phyloP scores from a whole-genome alignment of 305 asterid genomes.

The Coffea humblotiana region DNA sequence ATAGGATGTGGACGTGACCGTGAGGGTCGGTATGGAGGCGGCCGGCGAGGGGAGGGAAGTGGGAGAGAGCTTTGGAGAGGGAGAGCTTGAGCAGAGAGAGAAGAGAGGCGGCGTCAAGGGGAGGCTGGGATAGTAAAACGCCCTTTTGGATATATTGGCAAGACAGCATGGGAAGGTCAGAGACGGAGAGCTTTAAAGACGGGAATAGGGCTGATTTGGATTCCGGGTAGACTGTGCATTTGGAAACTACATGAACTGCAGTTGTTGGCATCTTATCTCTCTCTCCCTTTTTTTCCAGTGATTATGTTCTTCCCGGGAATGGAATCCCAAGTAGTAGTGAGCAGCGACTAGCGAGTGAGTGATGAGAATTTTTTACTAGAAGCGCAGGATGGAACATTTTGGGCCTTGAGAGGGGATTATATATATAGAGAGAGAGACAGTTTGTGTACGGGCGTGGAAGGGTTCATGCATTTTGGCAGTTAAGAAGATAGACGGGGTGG shows the following conservation, averaged over 20 bases:
- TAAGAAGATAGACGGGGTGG: constrained; percentile 7
- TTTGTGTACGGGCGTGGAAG: constrained; percentile 1
- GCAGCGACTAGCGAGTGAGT: too few species aligned
- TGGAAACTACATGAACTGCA: constrained; percentile 52
- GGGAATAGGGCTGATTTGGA: constrained; percentile 34
- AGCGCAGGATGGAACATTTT: not conserved
- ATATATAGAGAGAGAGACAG: too few species aligned
- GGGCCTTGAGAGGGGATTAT: not conserved
- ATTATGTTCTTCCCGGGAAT: too few species aligned
- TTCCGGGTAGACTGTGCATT: constrained; percentile 58
- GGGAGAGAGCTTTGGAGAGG: constrained; percentile 65
- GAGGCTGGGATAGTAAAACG: constrained; percentile 57
- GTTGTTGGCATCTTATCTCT: too few species aligned
- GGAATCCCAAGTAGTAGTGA: too few species aligned
- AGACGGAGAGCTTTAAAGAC: constrained; percentile 79
- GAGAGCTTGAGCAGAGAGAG: constrained; percentile 57
- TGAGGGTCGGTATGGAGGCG: constrained; percentile 53
- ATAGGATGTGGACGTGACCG: constrained; percentile 62
- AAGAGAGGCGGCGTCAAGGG: constrained; percentile 42
- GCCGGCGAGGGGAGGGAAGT: constrained; percentile 84
- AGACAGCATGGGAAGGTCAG: constrained; percentile 98
- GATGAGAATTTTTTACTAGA: too few species aligned
- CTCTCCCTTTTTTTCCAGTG: too few species aligned
- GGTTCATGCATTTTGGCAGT: constrained; percentile 36
- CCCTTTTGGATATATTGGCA: constrained; percentile 95